These are phyloP conservation scores for Suillus clintonianus DNA, from an alignment of 768 basidiomycete genomes.

Conservation along the genomic window DNA sequence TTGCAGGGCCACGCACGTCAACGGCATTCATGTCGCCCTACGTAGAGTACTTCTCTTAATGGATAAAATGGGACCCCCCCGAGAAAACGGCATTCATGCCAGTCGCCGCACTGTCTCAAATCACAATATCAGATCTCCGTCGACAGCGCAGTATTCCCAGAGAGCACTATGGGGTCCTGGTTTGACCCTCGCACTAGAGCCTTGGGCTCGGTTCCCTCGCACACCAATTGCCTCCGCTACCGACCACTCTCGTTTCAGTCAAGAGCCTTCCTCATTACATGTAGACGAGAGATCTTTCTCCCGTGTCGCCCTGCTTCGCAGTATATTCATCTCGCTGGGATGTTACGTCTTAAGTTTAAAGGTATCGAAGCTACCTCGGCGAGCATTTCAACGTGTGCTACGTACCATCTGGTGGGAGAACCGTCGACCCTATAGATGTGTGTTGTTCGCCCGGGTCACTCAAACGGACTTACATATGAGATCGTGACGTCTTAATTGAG, in stretches of 20 bases:
- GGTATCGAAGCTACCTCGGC: neutral
- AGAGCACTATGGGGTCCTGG: conserved; percentile 80
- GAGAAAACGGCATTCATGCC: conserved; percentile 17
- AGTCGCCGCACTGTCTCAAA: conserved; percentile 15
- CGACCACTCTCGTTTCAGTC: neutral
- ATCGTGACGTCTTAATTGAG: neutral
- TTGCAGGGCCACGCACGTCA: conserved; percentile 84
- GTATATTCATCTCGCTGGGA: neutral
- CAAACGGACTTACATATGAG: neutral
- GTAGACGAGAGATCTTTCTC: neutral
- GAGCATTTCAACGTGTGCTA: neutral
- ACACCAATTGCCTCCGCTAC: neutral
- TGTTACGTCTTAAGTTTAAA: neutral
- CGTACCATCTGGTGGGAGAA: neutral
- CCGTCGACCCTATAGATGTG: neutral
- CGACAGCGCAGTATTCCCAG: conserved; percentile 84
- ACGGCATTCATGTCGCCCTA: neutral
- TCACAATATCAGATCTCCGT: conserved; percentile 72
- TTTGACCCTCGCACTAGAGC: conserved; percentile 83
- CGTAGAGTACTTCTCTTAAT: neutral
- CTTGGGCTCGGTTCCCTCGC: neutral
- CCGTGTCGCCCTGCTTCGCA: neutral
- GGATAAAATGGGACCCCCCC: neutral
- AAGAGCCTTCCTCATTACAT: neutral
- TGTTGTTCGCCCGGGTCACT: neutral